These are phyloP conservation scores for Rubia peregrina DNA, from an alignment of 305 asterid species.

Conservation along the genomic window DNA sequence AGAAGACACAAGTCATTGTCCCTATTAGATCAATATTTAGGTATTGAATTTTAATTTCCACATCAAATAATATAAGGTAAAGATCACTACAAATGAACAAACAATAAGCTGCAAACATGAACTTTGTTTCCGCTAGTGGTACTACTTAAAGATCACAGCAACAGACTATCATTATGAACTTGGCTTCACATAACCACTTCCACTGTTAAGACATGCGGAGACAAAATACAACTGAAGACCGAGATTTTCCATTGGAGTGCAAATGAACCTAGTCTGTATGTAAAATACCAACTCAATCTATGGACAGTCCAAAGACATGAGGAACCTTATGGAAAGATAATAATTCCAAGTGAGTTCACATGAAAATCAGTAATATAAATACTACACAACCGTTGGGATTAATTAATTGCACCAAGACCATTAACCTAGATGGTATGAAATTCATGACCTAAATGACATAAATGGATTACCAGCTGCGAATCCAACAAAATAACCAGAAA, in stretches of 20 bases:
- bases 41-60: background rate
- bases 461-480: background rate
- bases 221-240: background rate
- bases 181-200: background rate
- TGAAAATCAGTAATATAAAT: background rate
- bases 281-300: background rate
- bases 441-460: background rate
- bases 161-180: background rate
- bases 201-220: background rate
- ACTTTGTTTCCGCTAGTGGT: background rate
- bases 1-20: constrained; percentile 10
- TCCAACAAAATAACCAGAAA: constrained; percentile 11
- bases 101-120: background rate
- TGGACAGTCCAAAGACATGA: background rate
- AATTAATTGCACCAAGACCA: background rate
- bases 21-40: background rate
- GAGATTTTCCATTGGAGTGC: background rate
- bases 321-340: background rate
- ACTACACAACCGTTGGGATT: background rate
- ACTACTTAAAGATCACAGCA: background rate
- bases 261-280: background rate
- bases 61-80: constrained; percentile 1
- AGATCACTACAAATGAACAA: background rate
- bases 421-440: background rate
- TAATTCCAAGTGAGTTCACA: background rate